phyloP scores from a whole-genome alignment of 257 asterid genomes.

The Solanum pennellii region DNA sequence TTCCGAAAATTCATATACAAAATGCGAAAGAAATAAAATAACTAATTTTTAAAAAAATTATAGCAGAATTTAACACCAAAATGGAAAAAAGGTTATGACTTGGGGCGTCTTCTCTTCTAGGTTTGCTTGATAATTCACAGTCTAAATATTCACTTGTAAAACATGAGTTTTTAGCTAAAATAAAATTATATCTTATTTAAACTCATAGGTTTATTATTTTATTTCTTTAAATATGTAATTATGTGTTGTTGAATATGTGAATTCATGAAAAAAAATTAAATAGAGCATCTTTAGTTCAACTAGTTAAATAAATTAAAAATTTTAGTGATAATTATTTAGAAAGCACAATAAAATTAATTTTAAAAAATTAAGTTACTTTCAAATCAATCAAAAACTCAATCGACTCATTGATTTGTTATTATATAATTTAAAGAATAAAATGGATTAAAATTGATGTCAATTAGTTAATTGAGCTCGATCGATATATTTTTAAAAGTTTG shows the following conservation, averaged over 20 bases:
- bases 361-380: not conserved
- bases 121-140: not conserved
- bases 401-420: not conserved
- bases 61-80: not conserved
- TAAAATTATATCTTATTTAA: not conserved
- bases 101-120: not conserved
- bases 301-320: no score
- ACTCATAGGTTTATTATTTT: not conserved
- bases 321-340: no score
- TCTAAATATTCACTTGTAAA: not conserved
- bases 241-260: not conserved
- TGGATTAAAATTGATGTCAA: no score
- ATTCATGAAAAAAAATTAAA: no score
- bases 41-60: not conserved
- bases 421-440: no score
- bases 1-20: not conserved
- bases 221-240: no score
- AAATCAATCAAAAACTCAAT: not conserved
- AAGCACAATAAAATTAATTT: no score
- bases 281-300: not conserved
- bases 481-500: not conserved
- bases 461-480: not conserved
- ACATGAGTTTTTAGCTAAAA: not conserved
- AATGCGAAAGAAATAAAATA: not conserved
- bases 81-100: not conserved